Conservation (phyloP, 2,329 filamentous ascomycete genomes). For the Capronia epimyces region DNA sequence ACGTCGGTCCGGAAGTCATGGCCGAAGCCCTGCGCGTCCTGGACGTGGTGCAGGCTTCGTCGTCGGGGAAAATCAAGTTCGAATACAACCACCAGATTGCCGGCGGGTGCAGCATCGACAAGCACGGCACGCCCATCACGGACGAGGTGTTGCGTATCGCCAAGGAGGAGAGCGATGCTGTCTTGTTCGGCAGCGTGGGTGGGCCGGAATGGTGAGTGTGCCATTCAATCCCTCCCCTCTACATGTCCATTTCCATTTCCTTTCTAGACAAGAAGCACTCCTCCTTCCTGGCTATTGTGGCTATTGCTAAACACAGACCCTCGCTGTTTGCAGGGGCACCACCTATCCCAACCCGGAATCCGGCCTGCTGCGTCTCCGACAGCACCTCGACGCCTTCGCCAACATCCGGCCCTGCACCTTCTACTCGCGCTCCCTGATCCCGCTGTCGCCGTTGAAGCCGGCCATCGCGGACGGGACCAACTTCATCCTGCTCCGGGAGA, state of each 20-base stretch:
- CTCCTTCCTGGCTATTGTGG: no score
- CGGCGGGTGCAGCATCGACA: conserved; percentile 62
- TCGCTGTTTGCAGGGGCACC: conserved; percentile 34
- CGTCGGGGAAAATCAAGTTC: conserved; percentile 54
- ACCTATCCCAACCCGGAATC: conserved; percentile 27
- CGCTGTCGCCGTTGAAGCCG: conserved; percentile 42
- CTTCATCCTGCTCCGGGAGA: conserved; percentile 56
- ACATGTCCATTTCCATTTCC: no score
- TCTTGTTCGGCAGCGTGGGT: conserved; percentile 64
- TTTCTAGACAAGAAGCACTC: no score
- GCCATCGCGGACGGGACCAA: conserved; percentile 61
- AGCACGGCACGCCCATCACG: conserved; percentile 60
- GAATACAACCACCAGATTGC: conserved; percentile 61
- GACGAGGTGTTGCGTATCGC: conserved; percentile 55
- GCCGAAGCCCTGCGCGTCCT: conserved; percentile 59
- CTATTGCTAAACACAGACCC: no score
- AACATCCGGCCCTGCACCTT: conserved; percentile 49
- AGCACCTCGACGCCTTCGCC: conserved; percentile 41
- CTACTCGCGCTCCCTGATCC: conserved; percentile 37
- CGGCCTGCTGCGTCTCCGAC: conserved; percentile 26
- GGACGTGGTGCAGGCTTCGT: conserved; percentile 39
- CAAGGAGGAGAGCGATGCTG: conserved; percentile 56
- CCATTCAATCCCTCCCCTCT: background rate
- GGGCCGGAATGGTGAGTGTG: conserved; percentile 56
- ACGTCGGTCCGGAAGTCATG: conserved; percentile 65